These are phyloP conservation scores for Hysterium pulicare DNA, from an alignment of 2,329 filamentous ascomycete species.

Conservation along the genomic window DNA sequence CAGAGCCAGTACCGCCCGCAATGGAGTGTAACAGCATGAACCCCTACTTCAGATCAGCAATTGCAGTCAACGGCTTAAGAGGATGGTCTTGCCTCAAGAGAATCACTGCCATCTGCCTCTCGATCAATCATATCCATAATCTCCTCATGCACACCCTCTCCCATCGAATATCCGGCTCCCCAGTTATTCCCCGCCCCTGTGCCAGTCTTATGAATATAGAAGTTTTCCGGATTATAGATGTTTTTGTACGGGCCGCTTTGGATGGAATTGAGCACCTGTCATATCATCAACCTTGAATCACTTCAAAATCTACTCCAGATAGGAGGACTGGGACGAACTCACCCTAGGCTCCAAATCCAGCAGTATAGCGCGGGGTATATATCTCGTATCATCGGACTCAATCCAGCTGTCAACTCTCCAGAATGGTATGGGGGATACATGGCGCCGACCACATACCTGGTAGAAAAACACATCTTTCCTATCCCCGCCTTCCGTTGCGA, in stretches of 20 bases:
- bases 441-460: too few species aligned
- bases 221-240: conserved; percentile 99
- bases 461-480: conserved; percentile 99
- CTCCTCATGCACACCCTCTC: conserved; percentile 88
- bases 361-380: conserved; percentile 93
- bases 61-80: neutral
- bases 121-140: conserved; percentile 99
- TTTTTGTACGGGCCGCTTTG: conserved; percentile 94
- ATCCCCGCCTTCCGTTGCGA: conserved; percentile 95
- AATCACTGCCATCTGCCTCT: conserved; percentile 96
- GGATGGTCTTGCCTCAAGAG: conserved; percentile 65
- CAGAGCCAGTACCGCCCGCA: conserved; percentile 92
- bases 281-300: neutral
- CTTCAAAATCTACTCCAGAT: neutral
- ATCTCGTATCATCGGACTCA: conserved; percentile 93
- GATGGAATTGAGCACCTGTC: conserved; percentile 79
- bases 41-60: conserved; percentile 56
- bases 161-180: conserved; percentile 93
- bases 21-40: conserved; percentile 99
- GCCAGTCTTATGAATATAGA: conserved; percentile 92
- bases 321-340: conserved; percentile 29
- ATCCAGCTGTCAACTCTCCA: conserved; percentile 1
- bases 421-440: neutral
- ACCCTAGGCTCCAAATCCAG: conserved; percentile 92
- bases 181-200: conserved; percentile 96